Evolutionary conservation across 2,329 filamentous ascomycete genomes (phyloP).

Genomic region (Penicillium vulpinum): DNA sequence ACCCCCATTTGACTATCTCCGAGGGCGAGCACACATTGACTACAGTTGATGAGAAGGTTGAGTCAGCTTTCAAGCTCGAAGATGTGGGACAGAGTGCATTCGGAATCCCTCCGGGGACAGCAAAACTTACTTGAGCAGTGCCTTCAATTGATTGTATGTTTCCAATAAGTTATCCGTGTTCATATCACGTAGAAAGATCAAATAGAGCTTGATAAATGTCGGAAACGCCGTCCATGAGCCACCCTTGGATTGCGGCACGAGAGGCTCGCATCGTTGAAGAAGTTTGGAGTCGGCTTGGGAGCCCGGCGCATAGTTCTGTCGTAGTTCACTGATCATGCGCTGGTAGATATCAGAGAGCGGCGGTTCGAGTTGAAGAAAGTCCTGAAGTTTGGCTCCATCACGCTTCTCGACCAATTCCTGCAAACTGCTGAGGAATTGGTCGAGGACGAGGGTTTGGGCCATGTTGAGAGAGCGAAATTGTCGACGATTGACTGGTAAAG

Average conservation of each 20-base stretch:
- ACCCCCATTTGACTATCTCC: slow-evolving; percentile 76
- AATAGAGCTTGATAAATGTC: slow-evolving; percentile 76
- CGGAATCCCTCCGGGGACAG: not conserved
- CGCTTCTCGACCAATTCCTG: slow-evolving; percentile 61
- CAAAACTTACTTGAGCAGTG: slow-evolving; percentile 67
- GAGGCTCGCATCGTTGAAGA: slow-evolving; percentile 59
- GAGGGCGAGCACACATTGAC: slow-evolving; percentile 79
- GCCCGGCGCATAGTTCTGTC: slow-evolving; percentile 54
- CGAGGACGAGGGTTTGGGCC: slow-evolving; percentile 59
- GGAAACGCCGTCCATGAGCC: slow-evolving; percentile 75
- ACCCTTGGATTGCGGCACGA: slow-evolving; percentile 64
- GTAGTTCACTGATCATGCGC: slow-evolving; percentile 67
- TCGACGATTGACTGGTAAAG: not conserved
- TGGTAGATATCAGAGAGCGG: slow-evolving; percentile 67
- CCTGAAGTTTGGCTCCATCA: slow-evolving; percentile 65
- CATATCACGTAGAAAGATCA: slow-evolving; percentile 78
- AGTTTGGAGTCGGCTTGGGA: slow-evolving; percentile 57
- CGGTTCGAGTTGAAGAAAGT: slow-evolving; percentile 74
- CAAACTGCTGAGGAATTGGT: slow-evolving; percentile 68
- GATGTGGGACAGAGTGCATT: not conserved
- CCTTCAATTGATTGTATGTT: slow-evolving; percentile 73
- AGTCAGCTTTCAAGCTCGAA: slow-evolving; percentile 1
- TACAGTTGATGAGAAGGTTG: slow-evolving; percentile 36
- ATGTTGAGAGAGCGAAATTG: not conserved
- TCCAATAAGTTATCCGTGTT: slow-evolving; percentile 72